A percentile compares a stretch with the other conserved stretches of the same genome.
Evolutionary conservation across 345 rosid genomes (phyloP).

Genomic region (Salix brachista): DNA sequence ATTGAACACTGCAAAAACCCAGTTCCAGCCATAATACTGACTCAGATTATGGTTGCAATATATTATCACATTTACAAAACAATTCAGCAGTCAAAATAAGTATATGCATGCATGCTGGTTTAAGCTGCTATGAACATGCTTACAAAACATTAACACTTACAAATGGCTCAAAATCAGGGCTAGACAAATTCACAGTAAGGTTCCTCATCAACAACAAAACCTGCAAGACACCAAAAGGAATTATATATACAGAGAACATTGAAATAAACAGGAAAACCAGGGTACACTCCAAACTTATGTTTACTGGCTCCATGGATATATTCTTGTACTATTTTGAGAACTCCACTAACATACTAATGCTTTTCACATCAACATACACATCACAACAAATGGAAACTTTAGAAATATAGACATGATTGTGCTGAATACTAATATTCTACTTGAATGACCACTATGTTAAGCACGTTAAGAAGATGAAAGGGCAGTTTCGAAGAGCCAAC

Average conservation of each 20-base stretch:
- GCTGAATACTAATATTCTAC: background rate
- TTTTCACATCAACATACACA: background rate
- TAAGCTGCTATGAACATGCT: background rate
- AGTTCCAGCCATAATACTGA: too few species aligned
- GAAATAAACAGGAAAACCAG: background rate
- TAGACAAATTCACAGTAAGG: constrained; percentile 76
- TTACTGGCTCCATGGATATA: too few species aligned
- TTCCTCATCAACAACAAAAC: constrained; percentile 87
- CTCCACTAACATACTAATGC: too few species aligned
- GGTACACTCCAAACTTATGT: background rate
- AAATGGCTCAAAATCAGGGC: constrained; percentile 78
- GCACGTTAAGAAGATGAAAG: too few species aligned
- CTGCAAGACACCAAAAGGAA: constrained; percentile 40
- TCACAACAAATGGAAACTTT: background rate
- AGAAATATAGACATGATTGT: background rate
- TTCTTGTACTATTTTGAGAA: too few species aligned
- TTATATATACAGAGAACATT: background rate
- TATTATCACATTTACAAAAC: background rate
- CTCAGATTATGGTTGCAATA: background rate
- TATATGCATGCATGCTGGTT: background rate
- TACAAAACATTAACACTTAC: constrained; percentile 42
- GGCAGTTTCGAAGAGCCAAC: too few species aligned
- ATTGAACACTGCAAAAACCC: too few species aligned
- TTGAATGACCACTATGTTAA: too few species aligned
- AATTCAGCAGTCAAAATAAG: background rate